phyloP scores from a whole-genome alignment of 441 rosid species.

The Gossypium davidsonii region DNA sequence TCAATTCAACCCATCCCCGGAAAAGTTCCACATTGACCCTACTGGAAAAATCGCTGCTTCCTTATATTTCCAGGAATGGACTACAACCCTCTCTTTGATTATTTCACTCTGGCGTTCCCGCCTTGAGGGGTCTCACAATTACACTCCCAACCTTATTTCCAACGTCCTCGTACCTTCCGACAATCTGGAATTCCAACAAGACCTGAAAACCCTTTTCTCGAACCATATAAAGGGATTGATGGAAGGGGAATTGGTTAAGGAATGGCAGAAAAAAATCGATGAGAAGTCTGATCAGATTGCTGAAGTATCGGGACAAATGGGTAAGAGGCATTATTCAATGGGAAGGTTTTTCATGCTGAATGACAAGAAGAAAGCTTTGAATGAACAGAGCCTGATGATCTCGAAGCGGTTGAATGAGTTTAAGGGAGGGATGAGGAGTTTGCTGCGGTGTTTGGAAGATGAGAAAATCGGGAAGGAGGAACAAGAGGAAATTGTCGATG shows the following conservation, averaged over 20 bases:
- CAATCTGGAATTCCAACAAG: conserved; percentile 30
- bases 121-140: conserved; percentile 31
- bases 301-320: conserved; percentile 12
- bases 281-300: conserved; percentile 31
- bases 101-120: conserved; percentile 45
- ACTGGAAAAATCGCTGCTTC: conserved; percentile 24
- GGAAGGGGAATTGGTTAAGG: conserved; percentile 35
- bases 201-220: conserved; percentile 29
- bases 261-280: conserved; percentile 27
- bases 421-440: conserved; percentile 35
- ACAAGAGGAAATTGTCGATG: conserved; percentile 19
- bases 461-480: background rate
- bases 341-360: conserved; percentile 15
- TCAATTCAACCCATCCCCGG: conserved; percentile 16
- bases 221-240: conserved; percentile 27
- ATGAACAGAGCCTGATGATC: conserved; percentile 31
- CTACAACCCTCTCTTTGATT: conserved; percentile 39
- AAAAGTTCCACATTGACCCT: background rate
- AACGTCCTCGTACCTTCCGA: conserved; percentile 36
- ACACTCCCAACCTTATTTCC: conserved; percentile 29
- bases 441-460: conserved; percentile 34
- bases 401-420: conserved; percentile 47
- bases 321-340: background rate
- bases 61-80: conserved; percentile 41
- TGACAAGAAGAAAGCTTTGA: conserved; percentile 26